A percentile compares a stretch with the other conserved stretches of the same genome.
Conservation (phyloP, 495 filamentous ascomycete species). For the Rostrohypoxylon terebratum region DNA sequence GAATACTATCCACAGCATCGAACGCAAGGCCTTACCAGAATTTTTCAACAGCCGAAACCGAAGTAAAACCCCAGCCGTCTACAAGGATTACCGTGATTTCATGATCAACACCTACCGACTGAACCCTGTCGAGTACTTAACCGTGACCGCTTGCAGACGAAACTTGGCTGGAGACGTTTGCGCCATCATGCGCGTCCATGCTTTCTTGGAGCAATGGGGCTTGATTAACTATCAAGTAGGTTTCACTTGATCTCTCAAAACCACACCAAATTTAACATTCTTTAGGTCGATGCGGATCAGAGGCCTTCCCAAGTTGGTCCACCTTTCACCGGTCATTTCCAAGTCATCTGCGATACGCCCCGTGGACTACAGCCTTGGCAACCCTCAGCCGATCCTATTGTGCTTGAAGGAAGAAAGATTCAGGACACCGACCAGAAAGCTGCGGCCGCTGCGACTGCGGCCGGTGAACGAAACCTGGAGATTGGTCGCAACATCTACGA, state of each 20-base stretch:
- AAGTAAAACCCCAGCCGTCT: constrained; percentile 96
- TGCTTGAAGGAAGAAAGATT: constrained; percentile 75
- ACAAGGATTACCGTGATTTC: constrained; percentile 98
- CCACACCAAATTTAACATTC: constrained; percentile 44
- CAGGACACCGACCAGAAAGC: constrained; percentile 79
- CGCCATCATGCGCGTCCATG: constrained; percentile 98
- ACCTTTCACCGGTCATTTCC: constrained; percentile 97
- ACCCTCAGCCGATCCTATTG: constrained; percentile 78
- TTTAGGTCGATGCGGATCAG: constrained; percentile 92
- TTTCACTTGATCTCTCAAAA: background rate
- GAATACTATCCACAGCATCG: constrained; percentile 86
- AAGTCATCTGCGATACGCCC: constrained; percentile 92
- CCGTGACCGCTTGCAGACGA: constrained; percentile 94
- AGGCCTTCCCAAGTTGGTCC: constrained; percentile 95
- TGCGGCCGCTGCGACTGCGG: constrained; percentile 70
- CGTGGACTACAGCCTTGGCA: constrained; percentile 95
- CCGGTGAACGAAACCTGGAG: constrained; percentile 86
- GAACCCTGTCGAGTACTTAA: constrained; percentile 95
- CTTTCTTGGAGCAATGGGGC: constrained; percentile 99
- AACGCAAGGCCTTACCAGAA: constrained; percentile 91
- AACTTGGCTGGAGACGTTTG: constrained; percentile 98
- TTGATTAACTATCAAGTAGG: constrained; percentile 96
- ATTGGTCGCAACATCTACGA: constrained; percentile 97
- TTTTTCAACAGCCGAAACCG: constrained; percentile 98
- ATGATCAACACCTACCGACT: constrained; percentile 99